Evolutionary conservation across 371 early-diverging fungal genomes (phyloP).

Genomic region (Coemansia sp.): DNA sequence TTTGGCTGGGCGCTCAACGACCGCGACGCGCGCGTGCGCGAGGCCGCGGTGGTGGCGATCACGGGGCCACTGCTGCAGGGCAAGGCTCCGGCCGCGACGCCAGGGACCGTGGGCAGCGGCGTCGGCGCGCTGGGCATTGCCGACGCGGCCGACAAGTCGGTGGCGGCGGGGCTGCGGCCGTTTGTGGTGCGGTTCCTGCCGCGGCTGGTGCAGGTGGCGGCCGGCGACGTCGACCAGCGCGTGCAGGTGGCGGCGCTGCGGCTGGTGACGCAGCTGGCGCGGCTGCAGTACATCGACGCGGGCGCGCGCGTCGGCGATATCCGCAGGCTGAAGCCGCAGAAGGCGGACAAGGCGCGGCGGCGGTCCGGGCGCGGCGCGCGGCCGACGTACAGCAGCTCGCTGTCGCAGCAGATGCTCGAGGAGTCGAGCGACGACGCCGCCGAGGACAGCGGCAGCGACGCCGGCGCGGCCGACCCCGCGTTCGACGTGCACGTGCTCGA

Average conservation of each 20-base stretch:
- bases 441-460: slow-evolving; percentile 2
- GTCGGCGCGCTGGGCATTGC: slow-evolving; percentile 20
- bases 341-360: not conserved
- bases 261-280: slow-evolving; percentile 55
- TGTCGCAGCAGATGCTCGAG: slow-evolving; percentile 52
- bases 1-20: slow-evolving; percentile 88
- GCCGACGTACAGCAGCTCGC: slow-evolving; percentile 32
- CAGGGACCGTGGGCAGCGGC: slow-evolving; percentile 36
- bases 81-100: not conserved
- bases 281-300: slow-evolving; percentile 54
- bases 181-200: slow-evolving; percentile 75
- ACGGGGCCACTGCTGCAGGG: slow-evolving; percentile 27
- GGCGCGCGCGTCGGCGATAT: slow-evolving; percentile 47
- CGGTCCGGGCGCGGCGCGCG: slow-evolving; percentile 4
- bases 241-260: slow-evolving; percentile 70
- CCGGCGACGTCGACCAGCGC: slow-evolving; percentile 67
- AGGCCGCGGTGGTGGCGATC: slow-evolving; percentile 39
- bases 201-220: slow-evolving; percentile 81
- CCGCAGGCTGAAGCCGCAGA: slow-evolving; percentile 14
- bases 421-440: slow-evolving; percentile 45
- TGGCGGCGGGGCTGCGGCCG: slow-evolving; percentile 56
- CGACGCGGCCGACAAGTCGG: slow-evolving; percentile 12
- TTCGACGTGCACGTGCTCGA: slow-evolving; percentile 17
- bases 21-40: slow-evolving; percentile 56
- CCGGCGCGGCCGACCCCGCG: not conserved